phyloP scores from a whole-genome alignment of 768 basidiomycete genomes.

The Tylopilus vinaceipallidus region DNA sequence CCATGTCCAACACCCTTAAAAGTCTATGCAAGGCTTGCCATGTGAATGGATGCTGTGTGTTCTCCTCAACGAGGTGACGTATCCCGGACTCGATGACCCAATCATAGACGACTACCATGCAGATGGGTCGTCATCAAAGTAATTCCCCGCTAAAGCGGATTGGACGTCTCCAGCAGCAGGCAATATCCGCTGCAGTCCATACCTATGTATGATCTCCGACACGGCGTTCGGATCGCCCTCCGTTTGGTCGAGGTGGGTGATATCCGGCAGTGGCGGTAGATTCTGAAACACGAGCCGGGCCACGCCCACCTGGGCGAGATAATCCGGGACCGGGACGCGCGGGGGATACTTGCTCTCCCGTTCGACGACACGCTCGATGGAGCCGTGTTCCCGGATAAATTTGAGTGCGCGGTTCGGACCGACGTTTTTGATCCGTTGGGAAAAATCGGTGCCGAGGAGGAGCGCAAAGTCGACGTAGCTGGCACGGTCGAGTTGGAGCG shows the following conservation, averaged over 20 bases:
- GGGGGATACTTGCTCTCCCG: conserved; percentile 51
- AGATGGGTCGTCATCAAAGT: conserved; percentile 63
- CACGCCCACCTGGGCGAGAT: conserved; percentile 60
- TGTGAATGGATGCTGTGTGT: background rate
- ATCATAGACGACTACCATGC: conserved; percentile 8
- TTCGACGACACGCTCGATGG: conserved; percentile 69
- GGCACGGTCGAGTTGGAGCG: conserved; percentile 53
- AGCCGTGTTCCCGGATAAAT: conserved; percentile 66
- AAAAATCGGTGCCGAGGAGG: conserved; percentile 89
- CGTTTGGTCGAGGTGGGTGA: conserved; percentile 31
- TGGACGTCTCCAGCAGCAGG: conserved; percentile 42
- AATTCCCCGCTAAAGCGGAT: conserved; percentile 57
- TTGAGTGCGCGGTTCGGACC: conserved; percentile 78
- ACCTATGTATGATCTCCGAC: conserved; percentile 46
- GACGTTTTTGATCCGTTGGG: conserved; percentile 76
- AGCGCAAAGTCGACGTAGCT: conserved; percentile 83
- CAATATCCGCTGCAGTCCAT: conserved; percentile 44
- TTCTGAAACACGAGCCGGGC: conserved; percentile 67
- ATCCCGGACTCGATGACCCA: background rate
- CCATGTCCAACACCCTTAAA: no score
- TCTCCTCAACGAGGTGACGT: background rate
- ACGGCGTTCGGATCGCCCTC: conserved; percentile 44
- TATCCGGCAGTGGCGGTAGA: conserved; percentile 60
- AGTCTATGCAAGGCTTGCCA: no score
- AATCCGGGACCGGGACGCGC: conserved; percentile 44